Evolutionary conservation across 306 rosid species (phyloP).

Genomic region (Chamaecrista fasciculata): DNA sequence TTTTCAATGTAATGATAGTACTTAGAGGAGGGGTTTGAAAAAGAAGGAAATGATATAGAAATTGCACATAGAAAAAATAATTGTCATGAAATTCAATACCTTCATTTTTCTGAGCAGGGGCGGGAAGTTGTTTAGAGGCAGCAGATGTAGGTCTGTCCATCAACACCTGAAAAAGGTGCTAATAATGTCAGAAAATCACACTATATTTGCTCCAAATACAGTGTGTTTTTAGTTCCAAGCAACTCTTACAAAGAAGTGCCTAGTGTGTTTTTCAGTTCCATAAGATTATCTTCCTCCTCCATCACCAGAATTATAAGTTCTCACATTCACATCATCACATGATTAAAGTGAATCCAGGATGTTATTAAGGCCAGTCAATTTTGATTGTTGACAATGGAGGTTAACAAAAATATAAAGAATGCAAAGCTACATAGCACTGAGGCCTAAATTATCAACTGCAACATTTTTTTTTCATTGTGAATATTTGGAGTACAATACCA

Average conservation of each 20-base stretch:
- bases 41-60: conserved; percentile 7
- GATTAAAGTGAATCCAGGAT: background rate
- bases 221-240: background rate
- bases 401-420: background rate
- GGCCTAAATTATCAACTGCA: background rate
- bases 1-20: background rate
- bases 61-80: conserved; percentile 6
- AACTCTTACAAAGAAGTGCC: background rate
- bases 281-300: background rate
- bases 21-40: background rate
- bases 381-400: background rate
- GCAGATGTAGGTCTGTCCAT: conserved; percentile 50
- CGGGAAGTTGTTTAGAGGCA: conserved; percentile 35
- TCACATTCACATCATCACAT: background rate
- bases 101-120: conserved; percentile 30
- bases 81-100: conserved; percentile 22
- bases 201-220: background rate
- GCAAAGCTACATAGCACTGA: background rate
- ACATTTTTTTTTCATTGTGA: background rate
- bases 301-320: background rate
- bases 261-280: background rate
- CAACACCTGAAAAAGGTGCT: conserved; percentile 51
- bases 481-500: background rate
- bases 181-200: conserved; percentile 22
- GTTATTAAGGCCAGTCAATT: background rate